Evolutionary conservation across 2,329 filamentous ascomycete genomes (phyloP), one percentile per base, ranked within the genome.

Genomic region (Alternaria hordeiaustralica): DNA sequence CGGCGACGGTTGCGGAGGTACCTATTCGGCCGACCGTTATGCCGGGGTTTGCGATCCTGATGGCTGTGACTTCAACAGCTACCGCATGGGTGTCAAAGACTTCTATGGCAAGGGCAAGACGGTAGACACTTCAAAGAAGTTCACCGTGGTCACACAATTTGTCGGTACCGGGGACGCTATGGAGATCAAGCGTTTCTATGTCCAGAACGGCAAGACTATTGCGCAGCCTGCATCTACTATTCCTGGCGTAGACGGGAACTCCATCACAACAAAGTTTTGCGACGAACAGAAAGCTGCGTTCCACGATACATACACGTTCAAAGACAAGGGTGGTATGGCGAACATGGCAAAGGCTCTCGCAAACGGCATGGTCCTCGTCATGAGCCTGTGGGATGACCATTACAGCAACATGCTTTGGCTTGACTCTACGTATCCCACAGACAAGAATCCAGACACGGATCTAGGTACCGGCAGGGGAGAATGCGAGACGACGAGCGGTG

Each of bases 371-470:
- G 88, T 89, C 23, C 83, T 91, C 12, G 87, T 89, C 62, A 84
- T 91, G 83, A 84, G 82, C 53, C 79, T 89, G 63, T 87, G 85
- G 84, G 87, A 91, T 73, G 90, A 92, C 78, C 86, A 91, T 79
- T 80, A 86, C 68, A 80, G 85, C 72, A 85, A 90, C 79, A 92
- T 93, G 89, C 85, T 90, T 71, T 93, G 91, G 91, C 86, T 93
- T 66, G 90, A 93, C 81, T 86, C 85, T 66, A 86, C 81, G 71
- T 90, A 87, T 80, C 89, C 89, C 18, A 80, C 82, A 46, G 73
- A 79, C 58, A 73, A 67, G 58, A 69, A 78, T 53, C 55, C 68
- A 10, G 68, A 60, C 13, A 53, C 63, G 23, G 59, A 69, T 43
- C 75, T 74, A 23, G 78, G 78, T 58, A 70, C 70, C 10, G 74